Base-by-base conservation (phyloP, 148 eudicot genomes). In the Silene conica region DNA sequence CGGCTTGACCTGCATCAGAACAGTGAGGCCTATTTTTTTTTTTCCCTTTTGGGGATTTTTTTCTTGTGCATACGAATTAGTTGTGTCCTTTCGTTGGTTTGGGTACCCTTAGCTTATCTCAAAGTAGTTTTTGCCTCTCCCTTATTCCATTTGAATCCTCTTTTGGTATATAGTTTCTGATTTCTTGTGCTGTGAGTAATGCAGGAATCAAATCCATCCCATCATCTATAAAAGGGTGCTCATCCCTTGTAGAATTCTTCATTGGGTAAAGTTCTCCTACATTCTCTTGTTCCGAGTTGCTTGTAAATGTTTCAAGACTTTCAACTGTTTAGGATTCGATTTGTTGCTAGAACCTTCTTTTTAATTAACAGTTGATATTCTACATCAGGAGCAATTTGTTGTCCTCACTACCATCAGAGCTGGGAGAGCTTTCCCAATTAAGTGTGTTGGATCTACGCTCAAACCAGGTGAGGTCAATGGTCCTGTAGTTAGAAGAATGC, bases 381-480 rank as follows among this genome's bases (percentile, higher is more conserved):
- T 75, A 20, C 69, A n/a, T 43, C 80, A 95, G 98, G 86, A 88
- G 80, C 83, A 95, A 95, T 84, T 15, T 77, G 75, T 63, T 95
- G 80, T 77, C 89, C 57, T 86, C 93, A 21, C 79, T 95, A 71
- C 94, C 98, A 41, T 69, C 78, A 62, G 96, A 87, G 84, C 77
- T 92, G 41, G 92, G 97, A 76, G 86, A 83, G 76, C 88, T 95
- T 82, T 78, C 89, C 60, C 79, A 82, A 22, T 79, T 95, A 69
- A 96, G 98, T 80, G 88, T 90, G 58, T 84, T 95, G 25, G 97
- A 92, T 89, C 96, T 95, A 80, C 93, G 85, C 78, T 95, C 98
- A 75, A 95, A 95, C 77, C 90, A 88, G 97, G 98, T 90, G 68
- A 71, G 58, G 22, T 15, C 25, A 70, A 50, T n/a, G 9, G 19